Percentiles rank a stretch among this genome's conserved stretches.
Conservation (phyloP, 2,329 filamentous ascomycete genomes). For the Phaeosphaeria sp. region DNA sequence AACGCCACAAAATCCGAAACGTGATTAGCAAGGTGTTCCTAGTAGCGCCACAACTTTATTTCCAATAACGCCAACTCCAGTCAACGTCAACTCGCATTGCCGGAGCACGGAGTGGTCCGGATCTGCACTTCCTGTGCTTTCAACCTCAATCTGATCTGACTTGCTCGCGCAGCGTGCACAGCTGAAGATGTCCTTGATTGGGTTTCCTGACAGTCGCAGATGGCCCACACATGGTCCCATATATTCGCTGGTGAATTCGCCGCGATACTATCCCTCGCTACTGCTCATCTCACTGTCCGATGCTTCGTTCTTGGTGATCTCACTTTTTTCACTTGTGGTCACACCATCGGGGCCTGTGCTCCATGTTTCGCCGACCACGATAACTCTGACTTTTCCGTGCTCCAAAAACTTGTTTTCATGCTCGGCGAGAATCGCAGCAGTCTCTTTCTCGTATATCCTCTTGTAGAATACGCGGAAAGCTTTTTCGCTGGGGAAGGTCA, state of each 20-base stretch:
- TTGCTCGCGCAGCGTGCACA: not conserved
- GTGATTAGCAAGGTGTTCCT: not conserved
- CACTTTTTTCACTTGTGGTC: not conserved
- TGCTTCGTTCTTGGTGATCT: conserved; percentile 9
- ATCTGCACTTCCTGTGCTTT: not conserved
- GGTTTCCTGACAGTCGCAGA: not conserved
- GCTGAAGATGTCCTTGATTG: not conserved
- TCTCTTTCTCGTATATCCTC: conserved; percentile 28
- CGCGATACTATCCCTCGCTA: conserved; percentile 6
- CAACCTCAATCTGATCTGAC: not conserved
- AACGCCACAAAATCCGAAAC: conserved; percentile 2
- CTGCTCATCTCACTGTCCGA: conserved; percentile 21
- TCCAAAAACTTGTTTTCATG: conserved; percentile 36
- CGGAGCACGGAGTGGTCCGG: not conserved
- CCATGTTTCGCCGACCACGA: conserved; percentile 37
- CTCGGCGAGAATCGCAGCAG: conserved; percentile 22
- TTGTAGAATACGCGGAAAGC: conserved; percentile 35
- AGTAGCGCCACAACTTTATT: conserved; percentile 6
- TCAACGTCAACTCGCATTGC: not conserved
- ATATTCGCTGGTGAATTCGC: too few species aligned
- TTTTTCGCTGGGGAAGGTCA: conserved; percentile 30
- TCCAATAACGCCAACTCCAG: conserved; percentile 1
- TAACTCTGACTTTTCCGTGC: conserved; percentile 21
- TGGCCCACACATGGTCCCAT: too few species aligned
- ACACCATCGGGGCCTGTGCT: conserved; percentile 9